phyloP scores from a whole-genome alignment of 2,329 filamentous ascomycete species.

The Pseudogymnoascus sp. region DNA sequence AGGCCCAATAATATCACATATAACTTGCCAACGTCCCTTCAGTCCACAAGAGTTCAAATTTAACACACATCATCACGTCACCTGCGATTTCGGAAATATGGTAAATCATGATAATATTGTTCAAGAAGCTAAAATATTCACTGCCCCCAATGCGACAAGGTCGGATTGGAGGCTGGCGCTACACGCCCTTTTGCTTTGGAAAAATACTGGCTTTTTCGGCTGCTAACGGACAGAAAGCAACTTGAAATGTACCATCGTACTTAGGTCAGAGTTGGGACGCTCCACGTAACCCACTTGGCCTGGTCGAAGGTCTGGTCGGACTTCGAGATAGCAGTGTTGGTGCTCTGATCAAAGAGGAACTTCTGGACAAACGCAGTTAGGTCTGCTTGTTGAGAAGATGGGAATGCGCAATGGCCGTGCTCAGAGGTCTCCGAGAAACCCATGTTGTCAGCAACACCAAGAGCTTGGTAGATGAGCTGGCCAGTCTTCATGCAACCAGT shows the following conservation, averaged over 20 bases:
- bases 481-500: constrained; percentile 48
- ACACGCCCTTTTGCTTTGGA: neutral
- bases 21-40: neutral
- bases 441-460: constrained; percentile 45
- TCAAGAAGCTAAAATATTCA: constrained; percentile 8
- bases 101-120: neutral
- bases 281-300: constrained; percentile 26
- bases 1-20: neutral
- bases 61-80: neutral
- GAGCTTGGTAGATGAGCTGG: constrained; percentile 47
- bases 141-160: neutral
- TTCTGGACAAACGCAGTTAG: constrained; percentile 44
- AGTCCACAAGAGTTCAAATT: neutral
- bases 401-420: constrained; percentile 45
- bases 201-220: neutral
- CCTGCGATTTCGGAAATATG: neutral
- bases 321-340: constrained; percentile 19
- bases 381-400: constrained; percentile 37
- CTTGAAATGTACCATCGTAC: neutral
- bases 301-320: constrained; percentile 22
- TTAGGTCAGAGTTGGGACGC: constrained; percentile 21
- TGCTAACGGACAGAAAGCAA: neutral
- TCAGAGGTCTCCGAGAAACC: constrained; percentile 43
- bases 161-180: neutral
- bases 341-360: constrained; percentile 33